These are phyloP conservation scores for Puccinia novopanici DNA, from an alignment of 1,284 basidiomycete genomes.

Conservation along the genomic window DNA sequence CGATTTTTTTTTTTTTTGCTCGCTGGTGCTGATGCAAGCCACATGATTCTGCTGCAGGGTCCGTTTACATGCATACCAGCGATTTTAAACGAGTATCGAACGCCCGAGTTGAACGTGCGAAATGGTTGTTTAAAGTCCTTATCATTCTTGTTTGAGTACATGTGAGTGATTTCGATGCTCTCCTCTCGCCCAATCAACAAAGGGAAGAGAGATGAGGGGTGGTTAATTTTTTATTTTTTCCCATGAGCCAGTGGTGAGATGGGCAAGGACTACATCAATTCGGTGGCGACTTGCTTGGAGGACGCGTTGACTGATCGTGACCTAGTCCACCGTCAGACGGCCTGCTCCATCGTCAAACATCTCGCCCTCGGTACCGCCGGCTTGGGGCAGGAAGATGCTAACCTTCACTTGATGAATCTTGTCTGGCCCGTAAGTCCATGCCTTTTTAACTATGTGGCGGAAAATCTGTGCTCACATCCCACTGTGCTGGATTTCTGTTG, in stretches of 20 bases:
- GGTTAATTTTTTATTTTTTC: background rate
- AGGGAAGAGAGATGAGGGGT: too few relatives aligned
- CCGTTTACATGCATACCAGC: conserved; percentile 99
- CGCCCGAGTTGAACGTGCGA: conserved; percentile 90
- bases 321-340: conserved; percentile 95
- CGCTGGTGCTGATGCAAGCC: conserved; percentile 73
- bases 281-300: conserved; percentile 94
- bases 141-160: conserved; percentile 98
- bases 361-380: conserved; percentile 94
- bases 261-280: conserved; percentile 96
- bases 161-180: conserved; percentile 58
- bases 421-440: conserved; percentile 76
- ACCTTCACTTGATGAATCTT: conserved; percentile 95
- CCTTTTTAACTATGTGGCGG: background rate
- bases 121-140: conserved; percentile 99
- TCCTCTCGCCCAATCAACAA: too few relatives aligned
- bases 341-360: conserved; percentile 98
- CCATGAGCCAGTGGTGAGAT: conserved; percentile 71
- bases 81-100: conserved; percentile 97
- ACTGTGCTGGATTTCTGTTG: conserved; percentile 2
- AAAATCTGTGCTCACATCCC: background rate
- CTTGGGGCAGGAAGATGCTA: conserved; percentile 94
- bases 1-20: conserved; percentile 69
- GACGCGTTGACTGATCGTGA: conserved; percentile 97
- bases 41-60: conserved; percentile 8